phyloP scores from a whole-genome alignment of 805 yeast genomes.

The Ogataea zsoltii region DNA sequence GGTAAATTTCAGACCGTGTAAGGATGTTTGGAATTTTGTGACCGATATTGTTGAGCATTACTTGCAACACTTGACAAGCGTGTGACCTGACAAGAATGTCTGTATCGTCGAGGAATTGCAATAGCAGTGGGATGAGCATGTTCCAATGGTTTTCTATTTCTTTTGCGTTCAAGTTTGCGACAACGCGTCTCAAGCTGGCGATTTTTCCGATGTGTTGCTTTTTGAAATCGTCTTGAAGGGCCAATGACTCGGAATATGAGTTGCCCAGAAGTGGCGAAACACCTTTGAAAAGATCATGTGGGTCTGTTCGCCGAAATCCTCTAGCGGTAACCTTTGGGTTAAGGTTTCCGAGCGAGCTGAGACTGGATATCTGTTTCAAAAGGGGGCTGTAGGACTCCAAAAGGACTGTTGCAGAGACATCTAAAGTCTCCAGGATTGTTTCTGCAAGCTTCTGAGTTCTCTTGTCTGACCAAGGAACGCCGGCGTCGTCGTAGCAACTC shows the following conservation, averaged over 20 bases:
- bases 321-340: slow-evolving; percentile 14
- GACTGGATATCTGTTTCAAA: slow-evolving; percentile 1
- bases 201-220: slow-evolving; percentile 14
- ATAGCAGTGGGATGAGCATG: slow-evolving; percentile 26
- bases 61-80: slow-evolving; percentile 18
- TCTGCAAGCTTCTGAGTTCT: neutral
- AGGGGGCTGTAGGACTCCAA: neutral
- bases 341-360: slow-evolving; percentile 9
- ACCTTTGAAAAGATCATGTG: slow-evolving; percentile 13
- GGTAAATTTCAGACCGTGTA: slow-evolving; percentile 22
- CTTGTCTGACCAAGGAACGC: slow-evolving; percentile 12
- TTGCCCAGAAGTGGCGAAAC: slow-evolving; percentile 21
- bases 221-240: slow-evolving; percentile 23
- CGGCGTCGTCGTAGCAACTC: slow-evolving; percentile 3
- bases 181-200: slow-evolving; percentile 12
- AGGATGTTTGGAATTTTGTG: slow-evolving; percentile 18
- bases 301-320: slow-evolving; percentile 14
- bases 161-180: slow-evolving; percentile 3
- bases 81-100: slow-evolving; percentile 27
- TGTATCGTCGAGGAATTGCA: slow-evolving; percentile 32
- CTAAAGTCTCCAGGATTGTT: neutral
- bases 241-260: slow-evolving; percentile 16
- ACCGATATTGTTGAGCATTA: slow-evolving; percentile 12
- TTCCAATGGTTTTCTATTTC: slow-evolving; percentile 28
- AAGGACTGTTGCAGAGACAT: slow-evolving; percentile 3